Evolutionary conservation across 1,284 basidiomycete species (phyloP), one percentile per base, ranked within the genome.

Genomic region (Wallemia ichthyophaga): DNA sequence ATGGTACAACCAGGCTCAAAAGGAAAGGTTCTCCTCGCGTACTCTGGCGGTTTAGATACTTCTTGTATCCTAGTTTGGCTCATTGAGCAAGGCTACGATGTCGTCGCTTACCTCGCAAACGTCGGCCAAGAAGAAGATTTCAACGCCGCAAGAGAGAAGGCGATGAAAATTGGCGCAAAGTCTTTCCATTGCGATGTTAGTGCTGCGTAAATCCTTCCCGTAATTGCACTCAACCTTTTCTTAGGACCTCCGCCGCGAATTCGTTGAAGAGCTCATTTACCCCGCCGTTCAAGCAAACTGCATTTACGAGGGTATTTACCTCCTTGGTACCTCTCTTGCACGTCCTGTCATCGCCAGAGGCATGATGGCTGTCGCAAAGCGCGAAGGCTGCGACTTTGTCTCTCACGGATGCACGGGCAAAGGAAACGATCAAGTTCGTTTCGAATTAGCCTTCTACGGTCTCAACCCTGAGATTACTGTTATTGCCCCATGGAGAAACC

Each of bases 221-320:
- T 13, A 19, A 1, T 23, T 27, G 23, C 17, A 11, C 53, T 15
- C 31, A 13, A 15, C n/a, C 37, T 5, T 17, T 48, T 21, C n/a
- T 21, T 63, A 91, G 84, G 92, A 98, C 71, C 75, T 96, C 68
- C 89, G 82, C 71, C 79, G 84, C 64, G 92, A 98, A 71, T 98
- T 99, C 66, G 78, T 99, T 61, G 87, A 84, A 60, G 84, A 96
- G 71, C 79, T 98, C 66, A 95, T 99, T 70, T 96, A 92, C 73
- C 87, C 92, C 57, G 91, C 92, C 59, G 81, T 99, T 26, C 92
- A 99, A 73, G 87, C 87, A 63, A 99, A 99, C 72, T 87, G 85
- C 72, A 96, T 98, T 73, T 99, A 99, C 73, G 94, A 99, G 84
- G 88, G 87, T 66, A 86, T 98, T 60, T 99, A 98, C 74, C 83